Percentiles rank a stretch among this genome's conserved stretches.
Evolutionary conservation across 352 stramenopile genomes (phyloP).

Genomic region (Globisporangium lucens): DNA sequence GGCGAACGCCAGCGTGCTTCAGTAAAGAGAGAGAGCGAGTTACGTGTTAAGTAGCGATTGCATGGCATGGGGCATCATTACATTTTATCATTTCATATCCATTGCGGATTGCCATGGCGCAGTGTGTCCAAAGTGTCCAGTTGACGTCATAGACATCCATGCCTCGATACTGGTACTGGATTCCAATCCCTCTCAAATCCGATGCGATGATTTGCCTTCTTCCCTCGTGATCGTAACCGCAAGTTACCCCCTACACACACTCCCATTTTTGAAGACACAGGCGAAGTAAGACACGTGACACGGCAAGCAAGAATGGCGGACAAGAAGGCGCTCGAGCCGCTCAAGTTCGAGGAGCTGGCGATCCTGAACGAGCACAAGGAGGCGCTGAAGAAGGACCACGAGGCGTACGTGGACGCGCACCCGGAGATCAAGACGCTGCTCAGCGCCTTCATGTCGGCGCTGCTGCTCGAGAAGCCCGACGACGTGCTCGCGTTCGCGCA

Average conservation of each 20-base stretch:
- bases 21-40: slow-evolving; percentile 33
- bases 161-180: not conserved
- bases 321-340: slow-evolving; percentile 59
- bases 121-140: not conserved
- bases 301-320: slow-evolving; percentile 21
- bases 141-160: not conserved
- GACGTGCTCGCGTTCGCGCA: slow-evolving; percentile 81
- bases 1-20: slow-evolving; percentile 61
- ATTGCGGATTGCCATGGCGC: not conserved
- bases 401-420: slow-evolving; percentile 76
- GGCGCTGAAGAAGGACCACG: slow-evolving; percentile 82
- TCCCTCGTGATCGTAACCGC: not conserved
- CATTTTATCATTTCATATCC: not conserved
- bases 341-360: slow-evolving; percentile 82
- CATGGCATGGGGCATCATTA: not conserved
- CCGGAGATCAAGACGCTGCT: slow-evolving; percentile 90
- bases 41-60: not conserved
- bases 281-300: not conserved
- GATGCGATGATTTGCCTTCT: not conserved
- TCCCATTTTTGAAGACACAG: slow-evolving; percentile 5
- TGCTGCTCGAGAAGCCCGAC: slow-evolving; percentile 84
- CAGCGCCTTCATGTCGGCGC: slow-evolving; percentile 81
- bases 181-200: not conserved
- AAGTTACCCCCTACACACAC: not conserved
- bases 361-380: slow-evolving; percentile 86